phyloP scores from a whole-genome alignment of 208 protist genomes.

The Wallacemonas collosoma region DNA sequence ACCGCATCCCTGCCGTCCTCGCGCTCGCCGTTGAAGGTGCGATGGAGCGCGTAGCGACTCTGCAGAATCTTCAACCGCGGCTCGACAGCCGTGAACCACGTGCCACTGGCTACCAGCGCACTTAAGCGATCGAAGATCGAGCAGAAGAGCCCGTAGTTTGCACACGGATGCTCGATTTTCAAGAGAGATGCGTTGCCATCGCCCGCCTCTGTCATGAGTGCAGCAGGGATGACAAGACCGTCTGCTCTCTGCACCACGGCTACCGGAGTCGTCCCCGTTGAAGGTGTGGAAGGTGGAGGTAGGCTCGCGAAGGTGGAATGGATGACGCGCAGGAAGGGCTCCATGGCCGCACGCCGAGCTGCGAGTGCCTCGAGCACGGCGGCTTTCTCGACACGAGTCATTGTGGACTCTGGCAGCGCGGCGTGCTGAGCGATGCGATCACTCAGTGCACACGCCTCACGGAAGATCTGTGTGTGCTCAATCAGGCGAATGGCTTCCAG shows the following conservation, averaged over 20 bases:
- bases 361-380: not conserved
- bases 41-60: conserved; percentile 67
- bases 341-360: not conserved
- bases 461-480: conserved; percentile 35
- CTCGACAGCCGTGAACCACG: conserved; percentile 77
- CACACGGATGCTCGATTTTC: not conserved
- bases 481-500: conserved; percentile 59
- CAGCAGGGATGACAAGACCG: conserved; percentile 37
- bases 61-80: conserved; percentile 74
- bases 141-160: conserved; percentile 47
- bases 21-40: conserved; percentile 67
- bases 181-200: not conserved
- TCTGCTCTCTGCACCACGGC: conserved; percentile 15
- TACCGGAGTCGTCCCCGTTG: not conserved
- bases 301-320: conserved; percentile 2
- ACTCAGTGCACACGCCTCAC: conserved; percentile 28
- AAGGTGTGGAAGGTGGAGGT: not conserved
- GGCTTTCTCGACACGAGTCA: not conserved
- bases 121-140: conserved; percentile 38
- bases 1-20: conserved; percentile 44
- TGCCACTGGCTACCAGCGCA: conserved; percentile 33
- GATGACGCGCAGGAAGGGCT: not conserved
- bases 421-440: conserved; percentile 19
- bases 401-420: not conserved
- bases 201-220: not conserved